A percentile compares a stretch with the other conserved stretches of the same genome.
Conservation (phyloP, 2,329 filamentous ascomycete genomes). For the Ophiostoma angusticollis region DNA sequence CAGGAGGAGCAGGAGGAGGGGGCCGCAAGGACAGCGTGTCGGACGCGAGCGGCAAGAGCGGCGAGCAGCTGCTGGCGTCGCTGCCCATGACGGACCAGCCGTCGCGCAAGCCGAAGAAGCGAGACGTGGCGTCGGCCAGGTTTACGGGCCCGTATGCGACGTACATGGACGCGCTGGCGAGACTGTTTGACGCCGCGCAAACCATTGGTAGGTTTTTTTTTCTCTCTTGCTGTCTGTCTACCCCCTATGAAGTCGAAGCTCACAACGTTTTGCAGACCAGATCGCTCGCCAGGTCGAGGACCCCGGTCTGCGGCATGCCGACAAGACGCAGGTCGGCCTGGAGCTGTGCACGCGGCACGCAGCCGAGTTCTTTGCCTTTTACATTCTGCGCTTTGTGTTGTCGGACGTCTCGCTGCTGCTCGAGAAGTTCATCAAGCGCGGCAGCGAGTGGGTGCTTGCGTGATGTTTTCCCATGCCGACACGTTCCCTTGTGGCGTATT, state of each 20-base stretch:
- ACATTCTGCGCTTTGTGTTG: slow-evolving; percentile 88
- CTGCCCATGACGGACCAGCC: slow-evolving; percentile 62
- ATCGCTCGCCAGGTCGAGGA: slow-evolving; percentile 94
- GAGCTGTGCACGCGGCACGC: slow-evolving; percentile 89
- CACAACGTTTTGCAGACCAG: slow-evolving; percentile 63
- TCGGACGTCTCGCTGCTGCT: slow-evolving; percentile 71
- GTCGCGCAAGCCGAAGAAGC: slow-evolving; percentile 55
- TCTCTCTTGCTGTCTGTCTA: neutral
- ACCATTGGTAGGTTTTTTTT: slow-evolving; percentile 60
- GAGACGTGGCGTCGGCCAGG: slow-evolving; percentile 53
- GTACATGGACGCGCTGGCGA: slow-evolving; percentile 85
- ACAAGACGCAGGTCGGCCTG: slow-evolving; percentile 87
- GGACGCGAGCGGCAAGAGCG: too few species aligned
- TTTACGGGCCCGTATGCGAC: slow-evolving; percentile 75
- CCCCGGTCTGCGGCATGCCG: slow-evolving; percentile 79
- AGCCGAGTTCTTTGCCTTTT: slow-evolving; percentile 96
- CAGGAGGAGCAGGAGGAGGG: slow-evolving; percentile 17
- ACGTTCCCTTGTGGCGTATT: neutral
- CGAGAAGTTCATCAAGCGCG: slow-evolving; percentile 94
- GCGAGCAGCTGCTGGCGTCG: slow-evolving; percentile 41
- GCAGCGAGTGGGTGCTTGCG: slow-evolving; percentile 75
- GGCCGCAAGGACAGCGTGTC: slow-evolving; percentile 1
- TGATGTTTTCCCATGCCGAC: slow-evolving; percentile 11
- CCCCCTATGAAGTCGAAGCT: too few species aligned
- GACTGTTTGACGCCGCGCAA: slow-evolving; percentile 86